Evolutionary conservation across 208 protist species (phyloP).

Genomic region (Spongospora subterranea): DNA sequence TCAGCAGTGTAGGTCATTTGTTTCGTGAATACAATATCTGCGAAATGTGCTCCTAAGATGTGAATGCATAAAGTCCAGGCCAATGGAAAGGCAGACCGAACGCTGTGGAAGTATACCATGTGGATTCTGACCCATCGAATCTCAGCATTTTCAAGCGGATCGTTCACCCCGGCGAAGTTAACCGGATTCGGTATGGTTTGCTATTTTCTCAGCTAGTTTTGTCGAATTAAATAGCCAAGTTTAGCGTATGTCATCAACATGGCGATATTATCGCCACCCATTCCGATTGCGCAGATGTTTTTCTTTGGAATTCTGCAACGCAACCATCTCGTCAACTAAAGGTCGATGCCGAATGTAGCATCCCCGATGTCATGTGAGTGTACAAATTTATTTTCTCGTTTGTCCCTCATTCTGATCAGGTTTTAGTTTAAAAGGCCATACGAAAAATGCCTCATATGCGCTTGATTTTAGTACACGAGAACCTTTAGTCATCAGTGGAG

Average conservation of each 20-base stretch:
- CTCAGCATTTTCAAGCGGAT: not conserved
- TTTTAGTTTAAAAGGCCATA: constrained; percentile 31
- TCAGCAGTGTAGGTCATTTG: not conserved
- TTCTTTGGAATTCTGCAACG: constrained; percentile 10
- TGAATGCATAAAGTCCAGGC: not conserved
- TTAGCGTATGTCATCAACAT: constrained; percentile 7
- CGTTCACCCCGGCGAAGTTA: constrained; percentile 36
- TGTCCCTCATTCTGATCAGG: not conserved
- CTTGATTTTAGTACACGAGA: constrained; percentile 5
- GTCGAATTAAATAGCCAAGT: not conserved
- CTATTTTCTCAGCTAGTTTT: not conserved
- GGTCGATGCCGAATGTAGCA: not conserved
- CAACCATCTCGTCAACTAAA: not conserved
- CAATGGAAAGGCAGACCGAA: constrained; percentile 42
- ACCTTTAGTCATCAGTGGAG: constrained; percentile 46
- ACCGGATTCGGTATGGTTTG: constrained; percentile 26
- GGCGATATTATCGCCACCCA: constrained; percentile 43
- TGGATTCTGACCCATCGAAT: not conserved
- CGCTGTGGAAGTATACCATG: constrained; percentile 19
- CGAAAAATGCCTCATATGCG: constrained; percentile 31
- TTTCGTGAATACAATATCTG: not conserved
- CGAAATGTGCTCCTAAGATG: not conserved
- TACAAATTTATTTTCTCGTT: not conserved
- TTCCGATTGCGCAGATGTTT: constrained; percentile 43
- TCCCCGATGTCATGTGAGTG: constrained; percentile 24